Percentiles rank a stretch among this genome's conserved stretches.
Conservation (phyloP, 2,329 filamentous ascomycete species). For the Juglanconis juglandina region DNA sequence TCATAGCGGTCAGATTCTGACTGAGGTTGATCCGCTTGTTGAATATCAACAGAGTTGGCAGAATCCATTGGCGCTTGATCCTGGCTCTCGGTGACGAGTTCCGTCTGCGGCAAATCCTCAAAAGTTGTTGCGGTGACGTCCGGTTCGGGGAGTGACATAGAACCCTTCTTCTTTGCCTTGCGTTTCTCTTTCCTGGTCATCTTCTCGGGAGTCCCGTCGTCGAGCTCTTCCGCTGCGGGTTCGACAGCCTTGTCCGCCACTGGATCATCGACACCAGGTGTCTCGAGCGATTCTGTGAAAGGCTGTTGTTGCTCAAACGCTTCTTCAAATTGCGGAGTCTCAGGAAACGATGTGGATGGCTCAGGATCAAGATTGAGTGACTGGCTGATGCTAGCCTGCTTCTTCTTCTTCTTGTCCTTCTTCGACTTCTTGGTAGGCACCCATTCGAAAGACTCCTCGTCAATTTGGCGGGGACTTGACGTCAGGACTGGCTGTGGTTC, state of each 20-base stretch:
- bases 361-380: constrained; percentile 9
- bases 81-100: neutral
- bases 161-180: constrained; percentile 17
- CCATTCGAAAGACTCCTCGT: neutral
- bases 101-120: neutral
- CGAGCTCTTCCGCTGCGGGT: constrained; percentile 19
- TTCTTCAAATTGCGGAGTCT: constrained; percentile 4
- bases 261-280: neutral
- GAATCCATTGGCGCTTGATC: neutral
- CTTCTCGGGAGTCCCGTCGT: constrained; percentile 22
- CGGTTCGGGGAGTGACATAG: neutral
- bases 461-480: neutral
- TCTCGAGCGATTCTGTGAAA: neutral
- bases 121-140: neutral
- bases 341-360: constrained; percentile 1
- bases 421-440: neutral
- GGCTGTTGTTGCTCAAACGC: neutral
- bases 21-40: neutral
- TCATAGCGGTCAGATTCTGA: neutral
- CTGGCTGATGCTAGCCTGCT: constrained; percentile 13
- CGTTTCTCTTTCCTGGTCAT: constrained; percentile 29
- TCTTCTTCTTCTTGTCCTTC: constrained; percentile 17
- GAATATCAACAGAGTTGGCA: neutral
- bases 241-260: neutral
- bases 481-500: neutral